A percentile compares a stretch with the other conserved stretches of the same genome.
Evolutionary conservation across 768 basidiomycete genomes (phyloP).

Genomic region (Pisolithus tinctorius): DNA sequence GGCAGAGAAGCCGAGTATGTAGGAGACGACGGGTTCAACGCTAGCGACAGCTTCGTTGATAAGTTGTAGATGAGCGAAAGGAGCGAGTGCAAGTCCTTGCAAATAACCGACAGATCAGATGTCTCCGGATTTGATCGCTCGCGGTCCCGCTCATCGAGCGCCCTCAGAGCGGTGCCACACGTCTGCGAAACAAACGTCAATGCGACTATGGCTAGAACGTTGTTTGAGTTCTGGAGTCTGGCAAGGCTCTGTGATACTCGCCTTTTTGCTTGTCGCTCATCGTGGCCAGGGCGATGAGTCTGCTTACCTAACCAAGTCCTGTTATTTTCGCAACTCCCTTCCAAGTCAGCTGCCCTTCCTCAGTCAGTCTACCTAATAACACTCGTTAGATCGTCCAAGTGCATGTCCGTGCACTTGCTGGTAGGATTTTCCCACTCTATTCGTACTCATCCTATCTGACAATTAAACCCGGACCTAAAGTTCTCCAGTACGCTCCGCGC

Average conservation of each 20-base stretch:
- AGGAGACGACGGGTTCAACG: conserved; percentile 52
- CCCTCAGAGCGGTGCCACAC: conserved; percentile 15
- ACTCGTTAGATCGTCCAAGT: not conserved
- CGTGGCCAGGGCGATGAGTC: not conserved
- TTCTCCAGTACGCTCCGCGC: conserved; percentile 32
- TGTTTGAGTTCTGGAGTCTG: not conserved
- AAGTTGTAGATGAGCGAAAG: conserved; percentile 50
- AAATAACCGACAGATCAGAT: conserved; percentile 34
- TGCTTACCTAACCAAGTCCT: conserved; percentile 12
- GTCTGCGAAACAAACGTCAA: conserved; percentile 11
- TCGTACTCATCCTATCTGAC: not conserved
- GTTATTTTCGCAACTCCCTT: not conserved
- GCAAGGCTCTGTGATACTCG: conserved; percentile 6
- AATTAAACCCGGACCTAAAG: conserved; percentile 10
- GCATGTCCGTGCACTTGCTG: conserved; percentile 7
- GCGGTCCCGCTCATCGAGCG: not conserved
- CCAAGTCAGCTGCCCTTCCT: not conserved
- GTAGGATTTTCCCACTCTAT: conserved; percentile 3
- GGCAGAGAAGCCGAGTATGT: conserved; percentile 43
- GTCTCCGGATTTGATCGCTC: not conserved
- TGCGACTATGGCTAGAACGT: conserved; percentile 5
- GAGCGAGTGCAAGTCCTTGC: conserved; percentile 50
- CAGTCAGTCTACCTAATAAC: not conserved
- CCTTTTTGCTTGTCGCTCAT: conserved; percentile 40
- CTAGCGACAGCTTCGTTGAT: conserved; percentile 56